Evolutionary conservation across 2,329 filamentous ascomycete species (phyloP).

Genomic region (Clarireedia homoeocarpa): DNA sequence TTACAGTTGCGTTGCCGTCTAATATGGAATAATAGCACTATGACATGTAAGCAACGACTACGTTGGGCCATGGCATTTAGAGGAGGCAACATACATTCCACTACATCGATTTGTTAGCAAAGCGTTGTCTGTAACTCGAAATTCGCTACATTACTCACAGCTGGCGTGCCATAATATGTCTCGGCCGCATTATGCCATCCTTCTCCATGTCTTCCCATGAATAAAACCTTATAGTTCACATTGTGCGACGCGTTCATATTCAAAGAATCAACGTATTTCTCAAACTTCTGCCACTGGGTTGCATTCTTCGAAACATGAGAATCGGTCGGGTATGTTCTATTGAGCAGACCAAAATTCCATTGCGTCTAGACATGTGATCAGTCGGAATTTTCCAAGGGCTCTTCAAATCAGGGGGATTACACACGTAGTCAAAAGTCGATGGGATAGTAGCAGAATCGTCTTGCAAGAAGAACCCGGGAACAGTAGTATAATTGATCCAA

Average conservation of each 20-base stretch:
- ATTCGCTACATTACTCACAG: constrained; percentile 18
- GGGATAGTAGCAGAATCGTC: constrained; percentile 50
- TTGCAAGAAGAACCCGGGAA: constrained; percentile 57
- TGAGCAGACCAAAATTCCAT: constrained; percentile 58
- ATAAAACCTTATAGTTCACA: constrained; percentile 57
- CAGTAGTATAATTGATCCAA: constrained; percentile 48
- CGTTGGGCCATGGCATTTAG: not conserved
- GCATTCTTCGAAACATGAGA: constrained; percentile 33
- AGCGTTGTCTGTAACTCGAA: not conserved
- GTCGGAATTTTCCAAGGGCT: constrained; percentile 3
- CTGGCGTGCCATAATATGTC: constrained; percentile 57
- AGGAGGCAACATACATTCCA: constrained; percentile 49
- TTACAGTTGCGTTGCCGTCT: constrained; percentile 54
- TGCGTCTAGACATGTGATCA: constrained; percentile 40
- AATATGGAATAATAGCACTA: constrained; percentile 58
- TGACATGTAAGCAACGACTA: not conserved
- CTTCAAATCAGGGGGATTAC: constrained; percentile 15
- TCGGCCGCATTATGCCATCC: constrained; percentile 39
- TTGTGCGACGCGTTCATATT: constrained; percentile 39
- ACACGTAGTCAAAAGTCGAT: constrained; percentile 55
- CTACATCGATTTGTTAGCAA: not conserved
- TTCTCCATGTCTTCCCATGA: constrained; percentile 36
- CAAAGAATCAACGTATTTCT: constrained; percentile 46
- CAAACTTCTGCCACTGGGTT: constrained; percentile 60
- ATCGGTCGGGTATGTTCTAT: constrained; percentile 53